A percentile compares a stretch with the other conserved stretches of the same genome.
phyloP scores from a whole-genome alignment of 2,329 filamentous ascomycete genomes.

The Paecilomyces variotii region DNA sequence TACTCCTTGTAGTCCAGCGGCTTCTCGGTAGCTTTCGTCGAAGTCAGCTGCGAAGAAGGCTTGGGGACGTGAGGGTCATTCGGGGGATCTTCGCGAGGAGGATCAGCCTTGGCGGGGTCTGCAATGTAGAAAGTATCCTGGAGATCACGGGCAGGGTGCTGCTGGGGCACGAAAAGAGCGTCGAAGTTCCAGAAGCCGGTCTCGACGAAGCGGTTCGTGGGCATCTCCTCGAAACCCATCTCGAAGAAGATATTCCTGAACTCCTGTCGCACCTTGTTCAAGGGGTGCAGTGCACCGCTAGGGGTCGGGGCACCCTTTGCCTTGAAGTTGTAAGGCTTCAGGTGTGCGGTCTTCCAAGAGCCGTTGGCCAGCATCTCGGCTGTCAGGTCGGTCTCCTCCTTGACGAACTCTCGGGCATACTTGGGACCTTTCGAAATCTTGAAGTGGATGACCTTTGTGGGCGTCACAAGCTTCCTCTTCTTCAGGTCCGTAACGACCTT shows the following conservation, averaged over 20 bases:
- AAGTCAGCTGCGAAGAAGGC: constrained; percentile 33
- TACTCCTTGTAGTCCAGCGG: constrained; percentile 69
- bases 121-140: constrained; percentile 99
- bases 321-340: constrained; percentile 80
- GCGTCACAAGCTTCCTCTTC: constrained; percentile 81
- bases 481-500: constrained; percentile 75
- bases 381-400: constrained; percentile 93
- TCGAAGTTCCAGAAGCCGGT: constrained; percentile 99
- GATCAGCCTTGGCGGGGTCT: constrained; percentile 70
- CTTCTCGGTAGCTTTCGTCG: constrained; percentile 39
- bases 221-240: constrained; percentile 98
- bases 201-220: constrained; percentile 86
- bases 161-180: constrained; percentile 89
- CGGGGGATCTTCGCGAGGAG: constrained; percentile 50
- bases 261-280: constrained; percentile 93
- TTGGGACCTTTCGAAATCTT: constrained; percentile 76
- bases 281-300: constrained; percentile 44
- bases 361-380: constrained; percentile 82
- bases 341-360: constrained; percentile 83
- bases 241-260: constrained; percentile 99
- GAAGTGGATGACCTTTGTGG: constrained; percentile 80
- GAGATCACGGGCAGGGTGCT: constrained; percentile 92
- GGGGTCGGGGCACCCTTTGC: constrained; percentile 48
- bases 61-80: constrained; percentile 29
- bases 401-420: constrained; percentile 78